Percentiles rank a stretch among this genome's conserved stretches.
Conservation (phyloP, 1,284 basidiomycete genomes). For the Rhizoctonia solani region DNA sequence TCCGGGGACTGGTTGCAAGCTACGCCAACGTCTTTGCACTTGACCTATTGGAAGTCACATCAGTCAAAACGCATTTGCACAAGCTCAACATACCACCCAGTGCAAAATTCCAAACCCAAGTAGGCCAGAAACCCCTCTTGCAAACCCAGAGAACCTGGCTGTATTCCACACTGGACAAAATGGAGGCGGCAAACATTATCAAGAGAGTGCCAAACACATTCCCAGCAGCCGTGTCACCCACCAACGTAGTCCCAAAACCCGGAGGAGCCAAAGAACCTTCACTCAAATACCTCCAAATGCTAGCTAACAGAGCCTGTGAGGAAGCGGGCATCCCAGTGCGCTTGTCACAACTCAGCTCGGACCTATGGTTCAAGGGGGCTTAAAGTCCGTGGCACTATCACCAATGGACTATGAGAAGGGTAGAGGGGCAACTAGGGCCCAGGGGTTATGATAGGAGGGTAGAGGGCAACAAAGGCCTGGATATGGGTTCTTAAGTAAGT, state of each 20-base stretch:
- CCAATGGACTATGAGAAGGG: too few relatives aligned
- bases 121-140: conserved; percentile 41
- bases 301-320: conserved; percentile 45
- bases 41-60: conserved; percentile 10
- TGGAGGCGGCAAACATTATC: conserved; percentile 47
- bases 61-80: conserved; percentile 38
- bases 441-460: too few relatives aligned
- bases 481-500: too few relatives aligned
- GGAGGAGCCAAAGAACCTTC: conserved; percentile 44
- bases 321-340: conserved; percentile 39
- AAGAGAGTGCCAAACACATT: conserved; percentile 40
- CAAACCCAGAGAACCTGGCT: conserved; percentile 45
- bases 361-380: too few relatives aligned
- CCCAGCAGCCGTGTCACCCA: conserved; percentile 45
- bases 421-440: too few relatives aligned
- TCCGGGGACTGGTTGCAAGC: not conserved
- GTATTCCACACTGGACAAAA: conserved; percentile 43
- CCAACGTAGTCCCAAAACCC: conserved; percentile 45
- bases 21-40: conserved; percentile 13
- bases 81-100: conserved; percentile 39
- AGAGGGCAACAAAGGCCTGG: too few relatives aligned
- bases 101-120: conserved; percentile 29
- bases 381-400: too few relatives aligned
- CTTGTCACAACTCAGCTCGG: too few relatives aligned
- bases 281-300: conserved; percentile 43